Evolutionary conservation across 2,329 filamentous ascomycete species (phyloP).

Genomic region (Trichophyton benhamiae): DNA sequence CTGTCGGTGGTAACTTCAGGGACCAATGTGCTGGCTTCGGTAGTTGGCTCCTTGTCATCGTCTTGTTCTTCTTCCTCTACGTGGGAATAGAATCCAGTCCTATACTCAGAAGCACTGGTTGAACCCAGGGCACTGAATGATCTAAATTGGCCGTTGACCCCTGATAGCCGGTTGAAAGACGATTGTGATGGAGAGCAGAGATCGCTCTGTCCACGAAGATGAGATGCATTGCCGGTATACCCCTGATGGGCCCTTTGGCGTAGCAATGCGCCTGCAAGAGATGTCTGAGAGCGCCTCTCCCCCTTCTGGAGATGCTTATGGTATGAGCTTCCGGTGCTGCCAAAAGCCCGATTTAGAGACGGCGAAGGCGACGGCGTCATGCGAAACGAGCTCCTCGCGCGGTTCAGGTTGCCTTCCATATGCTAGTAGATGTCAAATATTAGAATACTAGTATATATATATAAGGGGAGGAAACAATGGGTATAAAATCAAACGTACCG

Average conservation of each 20-base stretch:
- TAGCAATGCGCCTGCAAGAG: constrained; percentile 16
- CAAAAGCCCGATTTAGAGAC: constrained; percentile 22
- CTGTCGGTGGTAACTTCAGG: not conserved
- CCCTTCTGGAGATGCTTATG: constrained; percentile 32
- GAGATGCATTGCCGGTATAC: constrained; percentile 27
- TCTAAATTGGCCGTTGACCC: constrained; percentile 39
- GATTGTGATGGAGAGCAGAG: constrained; percentile 39
- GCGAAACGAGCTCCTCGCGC: constrained; percentile 58
- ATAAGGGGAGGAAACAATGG: not conserved
- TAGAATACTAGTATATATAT: not conserved
- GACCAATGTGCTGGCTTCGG: not conserved
- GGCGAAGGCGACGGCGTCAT: constrained; percentile 40
- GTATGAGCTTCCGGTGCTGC: constrained; percentile 27
- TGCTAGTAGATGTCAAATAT: constrained; percentile 42
- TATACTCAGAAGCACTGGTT: constrained; percentile 21
- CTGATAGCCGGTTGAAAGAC: constrained; percentile 17
- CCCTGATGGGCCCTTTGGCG: constrained; percentile 31
- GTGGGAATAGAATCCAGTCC: constrained; percentile 15
- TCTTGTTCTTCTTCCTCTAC: not conserved
- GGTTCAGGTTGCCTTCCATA: constrained; percentile 83
- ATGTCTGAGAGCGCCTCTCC: constrained; percentile 21
- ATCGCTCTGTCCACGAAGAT: constrained; percentile 52
- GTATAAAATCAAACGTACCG: constrained; percentile 44
- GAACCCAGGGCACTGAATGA: constrained; percentile 49
- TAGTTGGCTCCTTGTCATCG: not conserved